A percentile compares a stretch with the other conserved stretches of the same genome.
These are phyloP conservation scores for Reutealis trisperma DNA, from an alignment of 345 rosid species.

Conservation along the genomic window DNA sequence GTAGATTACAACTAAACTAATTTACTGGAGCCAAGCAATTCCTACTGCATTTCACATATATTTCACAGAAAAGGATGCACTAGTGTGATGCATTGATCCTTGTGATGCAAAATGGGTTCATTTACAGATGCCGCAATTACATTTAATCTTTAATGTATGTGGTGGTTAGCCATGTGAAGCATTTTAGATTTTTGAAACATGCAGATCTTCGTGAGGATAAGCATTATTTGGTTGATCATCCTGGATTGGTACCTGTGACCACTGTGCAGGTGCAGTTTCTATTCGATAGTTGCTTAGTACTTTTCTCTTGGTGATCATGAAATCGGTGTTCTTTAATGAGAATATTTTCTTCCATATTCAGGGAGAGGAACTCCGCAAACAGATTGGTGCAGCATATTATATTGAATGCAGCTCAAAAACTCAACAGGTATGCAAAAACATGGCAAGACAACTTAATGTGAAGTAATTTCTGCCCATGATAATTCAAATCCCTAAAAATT, in stretches of 20 bases:
- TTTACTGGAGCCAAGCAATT: background rate
- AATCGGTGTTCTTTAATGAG: slow-evolving; percentile 10
- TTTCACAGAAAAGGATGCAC: background rate
- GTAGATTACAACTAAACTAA: no score
- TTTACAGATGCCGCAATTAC: background rate
- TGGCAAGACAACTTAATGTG: slow-evolving; percentile 2
- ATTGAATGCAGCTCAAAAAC: slow-evolving; percentile 99
- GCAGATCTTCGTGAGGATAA: slow-evolving; percentile 97
- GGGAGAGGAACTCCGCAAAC: slow-evolving; percentile 98
- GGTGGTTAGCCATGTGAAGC: slow-evolving; percentile 17
- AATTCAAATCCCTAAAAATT: background rate
- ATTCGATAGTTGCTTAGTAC: slow-evolving; percentile 3
- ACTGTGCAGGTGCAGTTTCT: slow-evolving; percentile 70
- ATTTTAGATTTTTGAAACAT: slow-evolving; percentile 2
- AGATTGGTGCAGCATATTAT: slow-evolving; percentile 88
- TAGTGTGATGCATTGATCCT: background rate
- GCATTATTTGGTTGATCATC: slow-evolving; percentile 94
- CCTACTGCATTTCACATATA: background rate
- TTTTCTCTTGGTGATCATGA: background rate
- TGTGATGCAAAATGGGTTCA: background rate
- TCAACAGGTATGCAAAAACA: slow-evolving; percentile 68
- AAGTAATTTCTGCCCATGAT: background rate
- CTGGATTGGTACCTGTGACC: slow-evolving; percentile 86
- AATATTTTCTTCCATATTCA: slow-evolving; percentile 24
- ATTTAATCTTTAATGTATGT: background rate